phyloP scores from a whole-genome alignment of 345 rosid genomes.

The Populus davidiana region DNA sequence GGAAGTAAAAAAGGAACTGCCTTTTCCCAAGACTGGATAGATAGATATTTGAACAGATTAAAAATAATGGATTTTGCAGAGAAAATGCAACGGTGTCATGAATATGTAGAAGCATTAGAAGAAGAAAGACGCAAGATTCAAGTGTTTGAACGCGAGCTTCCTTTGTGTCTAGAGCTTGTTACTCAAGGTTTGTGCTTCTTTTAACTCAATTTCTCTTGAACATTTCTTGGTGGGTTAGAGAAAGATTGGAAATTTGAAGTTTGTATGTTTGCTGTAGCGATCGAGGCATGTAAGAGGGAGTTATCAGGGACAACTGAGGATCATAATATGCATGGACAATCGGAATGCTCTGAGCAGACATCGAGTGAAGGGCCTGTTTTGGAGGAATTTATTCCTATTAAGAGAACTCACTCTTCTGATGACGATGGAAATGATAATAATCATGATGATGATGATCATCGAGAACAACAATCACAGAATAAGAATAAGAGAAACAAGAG shows the following conservation, averaged over 20 bases:
- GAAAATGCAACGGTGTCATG: slow-evolving; percentile 52
- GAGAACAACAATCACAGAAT: slow-evolving; percentile 39
- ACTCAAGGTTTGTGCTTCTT: slow-evolving; percentile 52
- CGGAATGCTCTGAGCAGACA: slow-evolving; percentile 87
- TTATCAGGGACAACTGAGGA: slow-evolving; percentile 56
- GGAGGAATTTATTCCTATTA: slow-evolving; percentile 80
- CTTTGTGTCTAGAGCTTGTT: slow-evolving; percentile 87
- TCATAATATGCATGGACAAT: slow-evolving; percentile 47
- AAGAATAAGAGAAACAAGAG: slow-evolving; percentile 14
- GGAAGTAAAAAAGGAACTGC: neutral
- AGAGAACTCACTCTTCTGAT: slow-evolving; percentile 36
- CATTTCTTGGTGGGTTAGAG: neutral
- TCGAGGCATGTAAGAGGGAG: slow-evolving; percentile 73
- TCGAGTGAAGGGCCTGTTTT: slow-evolving; percentile 66
- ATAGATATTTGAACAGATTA: neutral
- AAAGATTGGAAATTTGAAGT: neutral
- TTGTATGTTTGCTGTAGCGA: slow-evolving; percentile 47
- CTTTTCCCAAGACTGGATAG: neutral
- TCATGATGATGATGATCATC: slow-evolving; percentile 3
- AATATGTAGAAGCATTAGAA: slow-evolving; percentile 68
- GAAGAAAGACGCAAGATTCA: slow-evolving; percentile 88
- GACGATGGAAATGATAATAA: slow-evolving; percentile 20
- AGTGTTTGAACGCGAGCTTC: slow-evolving; percentile 92
- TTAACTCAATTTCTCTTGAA: neutral
- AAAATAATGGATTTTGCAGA: slow-evolving; percentile 42